Conservation (phyloP, 2,329 filamentous ascomycete genomes). For the Colletotrichum truncatum region DNA sequence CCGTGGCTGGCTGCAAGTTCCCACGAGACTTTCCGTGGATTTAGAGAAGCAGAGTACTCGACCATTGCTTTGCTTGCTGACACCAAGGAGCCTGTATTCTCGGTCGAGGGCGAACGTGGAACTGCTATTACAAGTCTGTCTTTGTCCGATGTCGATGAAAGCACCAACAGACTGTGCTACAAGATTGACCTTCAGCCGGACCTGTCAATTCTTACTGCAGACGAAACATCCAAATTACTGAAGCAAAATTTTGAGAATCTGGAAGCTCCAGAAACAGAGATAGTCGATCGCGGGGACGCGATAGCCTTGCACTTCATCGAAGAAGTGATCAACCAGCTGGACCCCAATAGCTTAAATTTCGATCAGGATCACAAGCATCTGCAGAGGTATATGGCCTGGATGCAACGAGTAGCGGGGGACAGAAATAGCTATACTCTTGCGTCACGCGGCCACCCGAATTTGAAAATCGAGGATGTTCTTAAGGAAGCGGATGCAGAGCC, state of each 20-base stretch:
- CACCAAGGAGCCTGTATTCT: neutral
- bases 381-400: slow-evolving; percentile 1
- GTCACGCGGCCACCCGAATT: neutral
- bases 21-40: neutral
- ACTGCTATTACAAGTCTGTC: slow-evolving; percentile 10
- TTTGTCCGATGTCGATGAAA: neutral
- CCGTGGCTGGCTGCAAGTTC: neutral
- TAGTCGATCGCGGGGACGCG: neutral
- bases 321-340: neutral
- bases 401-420: neutral
- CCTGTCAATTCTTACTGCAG: neutral
- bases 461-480: neutral
- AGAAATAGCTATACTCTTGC: neutral
- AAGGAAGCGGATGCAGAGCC: neutral
- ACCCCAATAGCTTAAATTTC: neutral
- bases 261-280: neutral
- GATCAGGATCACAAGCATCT: neutral
- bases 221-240: neutral
- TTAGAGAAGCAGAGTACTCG: neutral
- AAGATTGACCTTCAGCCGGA: neutral
- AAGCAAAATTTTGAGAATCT: neutral
- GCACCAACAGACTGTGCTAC: neutral
- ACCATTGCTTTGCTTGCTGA: neutral
- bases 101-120: neutral
- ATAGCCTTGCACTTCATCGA: slow-evolving; percentile 9